These are phyloP conservation scores for Arabidopsis hybrid DNA, from an alignment of 441 rosid genomes.

Conservation along the genomic window DNA sequence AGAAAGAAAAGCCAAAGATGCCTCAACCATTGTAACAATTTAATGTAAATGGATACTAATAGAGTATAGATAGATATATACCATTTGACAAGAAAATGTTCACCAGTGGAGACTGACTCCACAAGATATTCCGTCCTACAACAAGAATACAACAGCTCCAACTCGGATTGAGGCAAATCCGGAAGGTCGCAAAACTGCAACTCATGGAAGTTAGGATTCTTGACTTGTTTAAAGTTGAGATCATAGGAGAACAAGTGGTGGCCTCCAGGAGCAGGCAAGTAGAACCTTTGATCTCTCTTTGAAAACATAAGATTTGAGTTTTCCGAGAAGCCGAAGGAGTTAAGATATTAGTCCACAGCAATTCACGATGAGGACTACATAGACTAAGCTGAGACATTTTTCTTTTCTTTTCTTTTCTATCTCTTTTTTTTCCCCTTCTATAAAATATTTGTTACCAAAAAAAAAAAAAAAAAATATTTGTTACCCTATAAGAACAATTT, in stretches of 20 bases:
- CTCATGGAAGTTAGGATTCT: constrained; percentile 8
- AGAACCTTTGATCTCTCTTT: constrained; percentile 18
- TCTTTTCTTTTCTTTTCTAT: no score
- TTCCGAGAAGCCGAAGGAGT: not conserved
- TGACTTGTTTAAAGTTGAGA: not conserved
- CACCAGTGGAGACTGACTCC: constrained; percentile 1
- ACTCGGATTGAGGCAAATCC: constrained; percentile 19
- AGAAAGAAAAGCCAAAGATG: not conserved
- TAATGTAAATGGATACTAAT: no score
- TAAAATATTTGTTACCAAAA: no score
- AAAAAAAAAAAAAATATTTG: no score
- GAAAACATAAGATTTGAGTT: constrained; percentile 25
- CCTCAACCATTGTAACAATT: not conserved
- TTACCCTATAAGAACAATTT: no score
- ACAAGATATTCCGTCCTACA: constrained; percentile 10
- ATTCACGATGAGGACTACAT: not conserved
- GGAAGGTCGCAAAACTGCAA: constrained; percentile 1
- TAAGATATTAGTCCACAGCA: constrained; percentile 21
- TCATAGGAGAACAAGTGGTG: constrained; percentile 16
- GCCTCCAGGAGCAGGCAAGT: constrained; percentile 31
- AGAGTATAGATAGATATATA: not conserved
- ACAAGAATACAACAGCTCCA: constrained; percentile 31
- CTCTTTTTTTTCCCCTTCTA: no score
- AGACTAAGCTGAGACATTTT: not conserved
- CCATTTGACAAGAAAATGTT: constrained; percentile 29